Evolutionary conservation across 73 alveolate genomes (phyloP), one percentile per base, ranked within the genome.

Genomic region (Symbiodinium pilosum): DNA sequence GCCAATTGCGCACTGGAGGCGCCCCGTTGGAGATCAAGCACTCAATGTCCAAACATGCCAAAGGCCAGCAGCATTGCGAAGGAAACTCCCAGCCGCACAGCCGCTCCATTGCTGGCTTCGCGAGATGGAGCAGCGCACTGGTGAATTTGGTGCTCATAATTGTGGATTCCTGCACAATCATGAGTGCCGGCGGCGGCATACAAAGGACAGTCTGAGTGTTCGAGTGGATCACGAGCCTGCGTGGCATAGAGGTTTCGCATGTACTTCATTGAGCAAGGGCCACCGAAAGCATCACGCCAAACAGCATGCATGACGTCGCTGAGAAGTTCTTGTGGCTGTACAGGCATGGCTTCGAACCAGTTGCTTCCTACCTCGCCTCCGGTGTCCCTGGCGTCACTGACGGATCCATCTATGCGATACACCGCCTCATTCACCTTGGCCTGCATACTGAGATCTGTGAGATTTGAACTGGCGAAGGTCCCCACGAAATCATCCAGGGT

Each of bases 321-420:
- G 52, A 41, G 77, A 44, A 85, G 11, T 44, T 16, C 30, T 32
- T 85, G 93, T n/a, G 93, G 93, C 93, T 85, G 93, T 18, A 44
- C 44, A 4, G 77, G 77, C 93, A 43, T 43, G 81, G 43, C 81
- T 18, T 85, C 93, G 6, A 85, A 43, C 93, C 81, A 43, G 44
- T 34, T n/a, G 44, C 71, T 43, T 8, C 93, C 77, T 21, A 41
- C 81, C 26, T 85, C 43, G 43, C 77, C 93, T 0, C 47, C n/a
- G 81, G 20, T 28, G 47, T 18, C 81, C 36, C 77, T 41, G 26
- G 77, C 47, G 36, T 43, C 77, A 18, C 77, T 43, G 52, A 84
- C 71, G 5, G 92, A 40, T 21, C 92, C 92, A n/a, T 84, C 92
- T 11, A 21, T 41, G 11, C 92, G 92, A 30, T 42, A 84, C 73